Conservation (phyloP, 768 basidiomycete genomes). For the Cyathus striatus region DNA sequence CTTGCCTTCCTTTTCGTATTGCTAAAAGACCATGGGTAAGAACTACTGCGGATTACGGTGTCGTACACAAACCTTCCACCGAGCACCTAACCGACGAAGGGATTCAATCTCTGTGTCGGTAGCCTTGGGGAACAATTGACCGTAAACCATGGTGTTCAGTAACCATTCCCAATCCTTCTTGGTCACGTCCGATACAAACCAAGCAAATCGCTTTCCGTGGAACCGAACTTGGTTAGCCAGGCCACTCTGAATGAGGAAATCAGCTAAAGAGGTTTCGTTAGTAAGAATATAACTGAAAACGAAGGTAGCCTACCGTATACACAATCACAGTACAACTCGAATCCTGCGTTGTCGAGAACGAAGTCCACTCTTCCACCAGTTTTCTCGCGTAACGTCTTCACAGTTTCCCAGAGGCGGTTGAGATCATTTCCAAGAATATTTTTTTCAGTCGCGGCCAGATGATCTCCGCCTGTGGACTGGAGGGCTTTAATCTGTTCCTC, state of each 20-base stretch:
- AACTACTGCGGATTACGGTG: neutral
- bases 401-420: constrained; percentile 63
- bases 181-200: constrained; percentile 94
- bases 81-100: constrained; percentile 67
- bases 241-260: constrained; percentile 90
- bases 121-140: constrained; percentile 85
- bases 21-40: constrained; percentile 30
- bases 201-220: constrained; percentile 94
- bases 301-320: constrained; percentile 59
- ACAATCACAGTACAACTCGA: constrained; percentile 85
- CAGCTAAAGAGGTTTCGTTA: constrained; percentile 45
- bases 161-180: constrained; percentile 94
- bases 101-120: constrained; percentile 78
- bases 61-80: constrained; percentile 73
- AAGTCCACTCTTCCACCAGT: constrained; percentile 77
- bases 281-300: constrained; percentile 2
- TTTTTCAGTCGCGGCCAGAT: constrained; percentile 92
- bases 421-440: constrained; percentile 92
- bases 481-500: constrained; percentile 95
- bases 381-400: constrained; percentile 63
- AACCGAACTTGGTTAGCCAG: constrained; percentile 81
- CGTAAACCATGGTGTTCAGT: constrained; percentile 82
- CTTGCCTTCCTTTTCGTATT: constrained; percentile 89
- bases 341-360: constrained; percentile 83
- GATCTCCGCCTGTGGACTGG: constrained; percentile 96